Conservation (phyloP, 2,329 filamentous ascomycete genomes). For the Pseudogymnoascus sp. region DNA sequence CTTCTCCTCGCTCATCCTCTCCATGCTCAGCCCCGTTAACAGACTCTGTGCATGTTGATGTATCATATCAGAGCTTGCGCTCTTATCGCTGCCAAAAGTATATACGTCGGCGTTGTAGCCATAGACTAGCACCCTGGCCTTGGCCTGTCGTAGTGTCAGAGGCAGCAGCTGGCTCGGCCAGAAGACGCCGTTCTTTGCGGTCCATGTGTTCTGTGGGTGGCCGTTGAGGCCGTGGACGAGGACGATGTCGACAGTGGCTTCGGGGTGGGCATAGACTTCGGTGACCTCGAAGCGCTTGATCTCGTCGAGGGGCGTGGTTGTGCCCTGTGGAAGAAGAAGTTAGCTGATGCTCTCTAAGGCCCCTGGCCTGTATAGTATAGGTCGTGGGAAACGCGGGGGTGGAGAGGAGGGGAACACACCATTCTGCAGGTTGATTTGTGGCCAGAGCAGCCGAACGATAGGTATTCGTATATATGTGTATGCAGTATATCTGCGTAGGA, state of each 20-base stretch:
- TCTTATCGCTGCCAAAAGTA: constrained; percentile 39
- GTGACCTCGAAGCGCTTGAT: constrained; percentile 50
- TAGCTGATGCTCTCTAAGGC: background rate
- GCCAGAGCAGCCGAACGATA: background rate
- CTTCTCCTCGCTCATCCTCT: constrained; percentile 49
- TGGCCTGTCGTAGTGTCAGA: constrained; percentile 43
- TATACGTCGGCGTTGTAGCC: constrained; percentile 63
- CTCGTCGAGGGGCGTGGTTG: constrained; percentile 36
- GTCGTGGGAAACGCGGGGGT: background rate
- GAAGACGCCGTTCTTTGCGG: constrained; percentile 47
- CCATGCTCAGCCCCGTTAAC: constrained; percentile 51
- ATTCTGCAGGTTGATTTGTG: background rate
- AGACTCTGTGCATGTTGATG: constrained; percentile 64
- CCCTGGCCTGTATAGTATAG: background rate
- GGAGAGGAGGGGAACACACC: background rate
- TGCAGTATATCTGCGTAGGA: background rate
- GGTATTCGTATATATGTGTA: background rate
- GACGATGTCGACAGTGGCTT: constrained; percentile 55
- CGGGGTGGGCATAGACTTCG: constrained; percentile 48
- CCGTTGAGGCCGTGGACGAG: constrained; percentile 66
- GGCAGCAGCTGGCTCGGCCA: constrained; percentile 65
- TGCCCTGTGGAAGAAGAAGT: constrained; percentile 30
- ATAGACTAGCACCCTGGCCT: constrained; percentile 60
- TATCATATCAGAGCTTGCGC: constrained; percentile 57
- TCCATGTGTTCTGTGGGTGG: constrained; percentile 54